phyloP scores from a whole-genome alignment of 1,284 basidiomycete genomes.

The Cryptococcus sp. region DNA sequence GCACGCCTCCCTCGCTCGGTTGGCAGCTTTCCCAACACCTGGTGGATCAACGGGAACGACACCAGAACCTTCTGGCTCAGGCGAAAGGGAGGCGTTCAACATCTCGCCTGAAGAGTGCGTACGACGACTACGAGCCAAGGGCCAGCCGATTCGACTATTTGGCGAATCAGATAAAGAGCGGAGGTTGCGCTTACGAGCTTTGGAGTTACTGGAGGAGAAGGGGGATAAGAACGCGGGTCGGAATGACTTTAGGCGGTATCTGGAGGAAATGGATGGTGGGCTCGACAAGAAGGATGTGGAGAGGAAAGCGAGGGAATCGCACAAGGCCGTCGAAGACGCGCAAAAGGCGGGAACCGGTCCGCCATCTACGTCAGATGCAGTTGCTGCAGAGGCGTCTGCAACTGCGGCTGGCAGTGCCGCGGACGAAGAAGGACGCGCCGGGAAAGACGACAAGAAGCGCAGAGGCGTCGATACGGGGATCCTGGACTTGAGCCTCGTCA shows the following conservation, averaged over 20 bases:
- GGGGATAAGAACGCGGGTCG: conserved; percentile 56
- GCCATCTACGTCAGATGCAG: neutral
- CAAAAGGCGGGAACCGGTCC: conserved; percentile 8
- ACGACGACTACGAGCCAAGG: conserved; percentile 81
- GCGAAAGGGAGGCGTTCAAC: conserved; percentile 69
- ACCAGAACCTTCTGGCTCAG: conserved; percentile 35
- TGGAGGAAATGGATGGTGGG: conserved; percentile 82
- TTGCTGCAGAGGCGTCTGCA: conserved; percentile 3
- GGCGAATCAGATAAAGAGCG: conserved; percentile 94
- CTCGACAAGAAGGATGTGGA: conserved; percentile 66
- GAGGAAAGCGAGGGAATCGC: conserved; percentile 39
- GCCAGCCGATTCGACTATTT: conserved; percentile 92
- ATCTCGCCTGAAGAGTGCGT: conserved; percentile 92
- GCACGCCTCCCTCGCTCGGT: conserved; percentile 26
- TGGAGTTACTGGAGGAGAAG: conserved; percentile 91
- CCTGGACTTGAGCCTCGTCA: conserved; percentile 78
- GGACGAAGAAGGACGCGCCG: conserved; percentile 3
- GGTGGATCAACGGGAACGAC: conserved; percentile 21
- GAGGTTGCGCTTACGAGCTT: conserved; percentile 79
- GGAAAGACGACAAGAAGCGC: conserved; percentile 43
- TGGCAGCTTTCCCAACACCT: conserved; percentile 25
- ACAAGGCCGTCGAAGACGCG: conserved; percentile 28
- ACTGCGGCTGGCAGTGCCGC: conserved; percentile 11
- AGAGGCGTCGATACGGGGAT: conserved; percentile 59
- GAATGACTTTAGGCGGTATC: conserved; percentile 91